Base-by-base conservation (phyloP, 2,329 filamentous ascomycete genomes). In the Thielaviopsis euricoi region DNA sequence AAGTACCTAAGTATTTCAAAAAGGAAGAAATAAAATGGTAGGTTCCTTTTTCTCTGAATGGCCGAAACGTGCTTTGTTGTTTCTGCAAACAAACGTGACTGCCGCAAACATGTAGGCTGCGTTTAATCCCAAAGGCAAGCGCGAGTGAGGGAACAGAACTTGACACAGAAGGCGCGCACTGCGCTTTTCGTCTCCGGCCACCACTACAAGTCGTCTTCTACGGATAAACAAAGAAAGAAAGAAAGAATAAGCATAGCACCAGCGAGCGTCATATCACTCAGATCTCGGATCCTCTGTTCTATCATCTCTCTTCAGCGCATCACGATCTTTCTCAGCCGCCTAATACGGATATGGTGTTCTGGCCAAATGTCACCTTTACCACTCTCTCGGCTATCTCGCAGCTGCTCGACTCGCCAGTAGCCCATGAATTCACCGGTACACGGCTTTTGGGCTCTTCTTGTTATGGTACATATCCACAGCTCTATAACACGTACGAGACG, bases 401-500 rank as follows among this genome's bases (percentile, higher is more conserved):
- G 21, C 43, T 48, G 19, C 43, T 48, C 1, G n/a, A 48, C 43
- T 19, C n/a, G 6, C 43, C 43, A 6, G n/a, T n/a, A n/a, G 7
- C n/a, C 12, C 43, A 21, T 9, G 21, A 48, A 6, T 10, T 21
- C 12, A 22, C n/a, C 2, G 43, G 7, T 10, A n/a, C n/a, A 48
- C 3, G 43, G 19, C 43, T 21, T n/a, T 3, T 21, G 6, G 9
- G n/a, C 10, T n/a, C 43, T 10, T 48, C n/a, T 19, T 57, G 58
- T 22, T 60, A 51, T 37, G 51, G 55, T 10, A 21, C 19, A n/a
- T 50, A n/a, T 19, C 55, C 55, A 4, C 29, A 23, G 17, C 50
- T 60, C 5, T 57, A 60, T 22, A 37, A 50, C 12, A 53, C 21
- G 21, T 60, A 57, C 40, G 23, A 43, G 9, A 51, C 55, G n/a